Percentiles rank a stretch among this genome's conserved stretches.
Evolutionary conservation across 2,329 filamentous ascomycete genomes (phyloP).

Genomic region (Paracamarosporium sp.): DNA sequence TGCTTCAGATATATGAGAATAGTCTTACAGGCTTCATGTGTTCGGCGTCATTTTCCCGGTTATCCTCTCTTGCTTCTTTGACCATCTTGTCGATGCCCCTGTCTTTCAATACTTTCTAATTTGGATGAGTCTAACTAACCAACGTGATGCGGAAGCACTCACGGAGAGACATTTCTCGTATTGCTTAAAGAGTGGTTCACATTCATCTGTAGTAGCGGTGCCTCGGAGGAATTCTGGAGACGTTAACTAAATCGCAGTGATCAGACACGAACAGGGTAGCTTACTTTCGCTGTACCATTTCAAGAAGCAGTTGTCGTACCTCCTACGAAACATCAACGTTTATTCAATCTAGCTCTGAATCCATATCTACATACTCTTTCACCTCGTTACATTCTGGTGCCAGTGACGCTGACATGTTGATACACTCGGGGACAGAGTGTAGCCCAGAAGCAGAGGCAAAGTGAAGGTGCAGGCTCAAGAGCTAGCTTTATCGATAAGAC

Average conservation of each 20-base stretch:
- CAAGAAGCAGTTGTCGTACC: slow-evolving; percentile 95
- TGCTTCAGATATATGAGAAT: background rate
- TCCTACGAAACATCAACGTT: slow-evolving; percentile 58
- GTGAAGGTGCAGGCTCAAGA: slow-evolving; percentile 22
- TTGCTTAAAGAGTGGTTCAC: slow-evolving; percentile 81
- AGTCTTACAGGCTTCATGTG: slow-evolving; percentile 58
- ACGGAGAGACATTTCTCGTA: slow-evolving; percentile 89
- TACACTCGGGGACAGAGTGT: background rate
- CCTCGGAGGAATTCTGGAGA: slow-evolving; percentile 81
- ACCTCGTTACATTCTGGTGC: slow-evolving; percentile 94
- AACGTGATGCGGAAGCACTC: slow-evolving; percentile 35
- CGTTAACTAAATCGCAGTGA: background rate
- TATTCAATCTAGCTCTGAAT: background rate
- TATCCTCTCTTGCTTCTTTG: slow-evolving; percentile 87
- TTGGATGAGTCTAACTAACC: slow-evolving; percentile 11
- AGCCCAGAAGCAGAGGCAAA: slow-evolving; percentile 7
- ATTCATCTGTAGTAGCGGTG: slow-evolving; percentile 83
- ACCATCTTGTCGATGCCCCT: slow-evolving; percentile 92
- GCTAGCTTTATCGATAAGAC: slow-evolving; percentile 42
- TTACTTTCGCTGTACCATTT: slow-evolving; percentile 99
- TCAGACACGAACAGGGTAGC: slow-evolving; percentile 35
- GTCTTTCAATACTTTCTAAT: slow-evolving; percentile 81
- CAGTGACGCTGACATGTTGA: slow-evolving; percentile 86
- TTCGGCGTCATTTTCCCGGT: slow-evolving; percentile 82
- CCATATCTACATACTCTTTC: slow-evolving; percentile 75